phyloP scores from a whole-genome alignment of 2,329 filamentous ascomycete species.

The Epichloe hybrida region DNA sequence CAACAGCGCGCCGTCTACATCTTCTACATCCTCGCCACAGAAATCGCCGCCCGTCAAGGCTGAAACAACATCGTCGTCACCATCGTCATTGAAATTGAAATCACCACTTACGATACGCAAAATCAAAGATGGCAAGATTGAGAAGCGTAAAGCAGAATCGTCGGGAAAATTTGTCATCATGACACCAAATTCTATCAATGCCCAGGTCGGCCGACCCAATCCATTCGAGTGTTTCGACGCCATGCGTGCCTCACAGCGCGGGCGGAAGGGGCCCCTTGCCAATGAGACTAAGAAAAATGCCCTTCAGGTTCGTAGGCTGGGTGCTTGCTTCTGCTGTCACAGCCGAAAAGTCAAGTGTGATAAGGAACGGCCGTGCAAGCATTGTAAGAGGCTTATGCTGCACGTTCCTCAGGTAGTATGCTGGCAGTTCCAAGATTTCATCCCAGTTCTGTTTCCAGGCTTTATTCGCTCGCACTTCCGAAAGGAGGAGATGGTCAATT shows the following conservation, averaged over 20 bases:
- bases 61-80: constrained; percentile 7
- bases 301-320: constrained; percentile 37
- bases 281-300: constrained; percentile 41
- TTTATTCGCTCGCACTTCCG: constrained; percentile 38
- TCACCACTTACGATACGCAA: constrained; percentile 26
- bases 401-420: constrained; percentile 41
- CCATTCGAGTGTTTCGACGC: constrained; percentile 42
- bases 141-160: constrained; percentile 16
- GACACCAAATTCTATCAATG: constrained; percentile 38
- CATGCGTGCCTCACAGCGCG: constrained; percentile 37
- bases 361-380: constrained; percentile 40
- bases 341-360: constrained; percentile 46
- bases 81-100: constrained; percentile 7
- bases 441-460: constrained; percentile 36
- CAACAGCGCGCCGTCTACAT: constrained; percentile 8
- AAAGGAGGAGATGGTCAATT: constrained; percentile 34
- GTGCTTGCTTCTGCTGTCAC: constrained; percentile 47
- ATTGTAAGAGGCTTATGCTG: constrained; percentile 38
- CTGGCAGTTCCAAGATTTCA: constrained; percentile 46
- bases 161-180: constrained; percentile 40
- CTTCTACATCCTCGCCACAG: constrained; percentile 16
- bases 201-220: constrained; percentile 35
- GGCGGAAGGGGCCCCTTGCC: constrained; percentile 41
- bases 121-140: constrained; percentile 24
- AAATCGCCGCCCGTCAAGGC: constrained; percentile 16